Percentiles rank a stretch among this genome's conserved stretches.
phyloP scores from a whole-genome alignment of 164 flowering plant genomes.

The grape (Vitis vinifera) region DNA sequence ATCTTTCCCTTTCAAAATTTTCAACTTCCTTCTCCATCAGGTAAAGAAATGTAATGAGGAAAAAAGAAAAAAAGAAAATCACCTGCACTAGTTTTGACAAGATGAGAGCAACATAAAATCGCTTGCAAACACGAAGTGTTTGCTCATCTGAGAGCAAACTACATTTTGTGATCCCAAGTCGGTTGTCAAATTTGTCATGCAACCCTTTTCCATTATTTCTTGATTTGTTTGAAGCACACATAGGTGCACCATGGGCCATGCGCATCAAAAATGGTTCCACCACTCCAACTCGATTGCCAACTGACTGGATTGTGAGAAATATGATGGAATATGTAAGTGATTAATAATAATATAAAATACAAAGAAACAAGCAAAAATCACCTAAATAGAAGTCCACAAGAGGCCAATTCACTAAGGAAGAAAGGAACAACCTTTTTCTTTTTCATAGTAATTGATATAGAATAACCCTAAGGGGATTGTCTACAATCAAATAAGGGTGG shows the following conservation, averaged over 20 bases:
- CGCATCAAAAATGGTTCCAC: slow-evolving; percentile 94
- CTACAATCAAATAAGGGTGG: too few species aligned
- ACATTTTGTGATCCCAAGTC: slow-evolving; percentile 23
- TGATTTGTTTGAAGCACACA: slow-evolving; percentile 37
- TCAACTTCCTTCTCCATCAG: neutral
- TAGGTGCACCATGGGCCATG: slow-evolving; percentile 96
- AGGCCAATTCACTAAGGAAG: neutral
- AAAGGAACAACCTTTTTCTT: neutral
- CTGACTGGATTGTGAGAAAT: slow-evolving; percentile 59
- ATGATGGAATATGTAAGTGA: neutral
- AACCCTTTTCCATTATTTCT: slow-evolving; percentile 41
- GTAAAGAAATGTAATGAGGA: neutral
- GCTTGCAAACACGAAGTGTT: slow-evolving; percentile 73
- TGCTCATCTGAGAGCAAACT: slow-evolving; percentile 65
- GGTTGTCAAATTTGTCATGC: slow-evolving; percentile 30
- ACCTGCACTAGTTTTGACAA: slow-evolving; percentile 95
- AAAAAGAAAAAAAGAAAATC: slow-evolving; percentile 6
- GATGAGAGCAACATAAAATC: slow-evolving; percentile 94
- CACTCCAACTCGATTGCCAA: slow-evolving; percentile 93
- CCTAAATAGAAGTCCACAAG: neutral
- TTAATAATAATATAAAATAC: slow-evolving; percentile 3
- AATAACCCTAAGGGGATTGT: too few species aligned
- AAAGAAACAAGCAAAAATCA: neutral
- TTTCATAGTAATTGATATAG: neutral
- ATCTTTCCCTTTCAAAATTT: too few species aligned